phyloP scores from a whole-genome alignment of 352 stramenopile species.

The Pythium phragmiticola region DNA sequence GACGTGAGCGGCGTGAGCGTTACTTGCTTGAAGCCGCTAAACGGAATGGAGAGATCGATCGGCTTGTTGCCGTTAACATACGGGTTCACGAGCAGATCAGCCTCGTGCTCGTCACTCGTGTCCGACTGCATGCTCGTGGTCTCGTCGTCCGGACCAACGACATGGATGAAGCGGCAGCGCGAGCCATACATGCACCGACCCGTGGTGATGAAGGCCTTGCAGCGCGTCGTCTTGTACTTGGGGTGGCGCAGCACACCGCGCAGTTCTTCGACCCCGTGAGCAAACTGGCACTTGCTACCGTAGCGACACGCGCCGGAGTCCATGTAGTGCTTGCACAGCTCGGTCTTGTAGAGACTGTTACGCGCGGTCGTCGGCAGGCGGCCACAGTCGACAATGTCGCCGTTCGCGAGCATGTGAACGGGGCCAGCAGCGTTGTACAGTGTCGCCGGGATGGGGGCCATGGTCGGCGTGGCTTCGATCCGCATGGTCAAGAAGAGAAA shows the following conservation, averaged over 20 bases:
- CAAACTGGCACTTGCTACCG: slow-evolving; percentile 89
- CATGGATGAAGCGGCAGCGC: slow-evolving; percentile 88
- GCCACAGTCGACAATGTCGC: slow-evolving; percentile 83
- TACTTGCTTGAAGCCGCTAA: slow-evolving; percentile 63
- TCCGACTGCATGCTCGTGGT: slow-evolving; percentile 47
- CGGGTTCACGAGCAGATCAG: slow-evolving; percentile 62
- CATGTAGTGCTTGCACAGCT: slow-evolving; percentile 89
- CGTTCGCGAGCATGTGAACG: slow-evolving; percentile 84
- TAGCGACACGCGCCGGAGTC: slow-evolving; percentile 88
- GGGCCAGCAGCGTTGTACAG: slow-evolving; percentile 17
- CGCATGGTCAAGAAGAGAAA: slow-evolving; percentile 3
- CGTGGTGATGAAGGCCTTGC: slow-evolving; percentile 85
- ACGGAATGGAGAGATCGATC: slow-evolving; percentile 63
- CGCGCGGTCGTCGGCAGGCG: slow-evolving; percentile 71
- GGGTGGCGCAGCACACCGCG: slow-evolving; percentile 84
- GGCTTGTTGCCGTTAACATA: slow-evolving; percentile 56
- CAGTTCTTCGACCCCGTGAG: slow-evolving; percentile 83
- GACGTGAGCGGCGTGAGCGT: slow-evolving; percentile 55
- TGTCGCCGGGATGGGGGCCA: background rate
- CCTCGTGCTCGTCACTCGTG: slow-evolving; percentile 61
- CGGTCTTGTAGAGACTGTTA: slow-evolving; percentile 92
- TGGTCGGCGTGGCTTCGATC: slow-evolving; percentile 8
- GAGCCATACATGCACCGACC: slow-evolving; percentile 87
- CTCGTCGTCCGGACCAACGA: slow-evolving; percentile 38
- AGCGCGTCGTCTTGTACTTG: slow-evolving; percentile 91